Evolutionary conservation across 495 filamentous ascomycete genomes (phyloP).

Genomic region (Neurospora sp.): DNA sequence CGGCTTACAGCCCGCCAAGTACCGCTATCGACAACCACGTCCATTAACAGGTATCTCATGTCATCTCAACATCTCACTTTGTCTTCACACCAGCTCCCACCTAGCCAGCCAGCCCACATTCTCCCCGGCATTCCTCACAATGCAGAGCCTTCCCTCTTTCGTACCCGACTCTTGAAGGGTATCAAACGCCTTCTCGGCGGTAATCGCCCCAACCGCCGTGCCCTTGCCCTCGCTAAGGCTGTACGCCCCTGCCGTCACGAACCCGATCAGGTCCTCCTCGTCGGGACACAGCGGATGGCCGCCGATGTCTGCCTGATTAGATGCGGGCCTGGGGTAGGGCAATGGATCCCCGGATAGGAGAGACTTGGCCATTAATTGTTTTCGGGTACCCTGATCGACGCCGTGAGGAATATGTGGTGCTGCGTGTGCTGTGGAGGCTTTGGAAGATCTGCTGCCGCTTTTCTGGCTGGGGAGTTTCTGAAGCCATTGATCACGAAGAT

Average conservation of each 20-base stretch:
- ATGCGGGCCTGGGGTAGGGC: conserved; percentile 12
- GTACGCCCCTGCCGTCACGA: conserved; percentile 80
- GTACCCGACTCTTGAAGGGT: conserved; percentile 3
- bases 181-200: conserved; percentile 46
- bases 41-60: not conserved
- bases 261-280: conserved; percentile 77
- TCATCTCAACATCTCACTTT: not conserved
- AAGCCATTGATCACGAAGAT: conserved; percentile 39
- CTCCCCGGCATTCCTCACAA: conserved; percentile 73
- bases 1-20: not conserved
- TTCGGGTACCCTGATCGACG: conserved; percentile 33
- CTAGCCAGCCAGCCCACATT: conserved; percentile 63
- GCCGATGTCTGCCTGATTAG: conserved; percentile 25
- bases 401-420: conserved; percentile 12
- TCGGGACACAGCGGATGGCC: conserved; percentile 55
- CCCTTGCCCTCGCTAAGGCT: conserved; percentile 68
- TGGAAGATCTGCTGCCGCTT: not conserved
- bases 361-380: conserved; percentile 42
- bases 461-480: conserved; percentile 12
- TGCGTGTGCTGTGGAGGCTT: not conserved
- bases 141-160: conserved; percentile 48
- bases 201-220: conserved; percentile 64
- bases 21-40: not conserved
- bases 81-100: conserved; percentile 60
- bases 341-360: conserved; percentile 28